Conservation (phyloP, 345 rosid species). For the Carallia brachiata region DNA sequence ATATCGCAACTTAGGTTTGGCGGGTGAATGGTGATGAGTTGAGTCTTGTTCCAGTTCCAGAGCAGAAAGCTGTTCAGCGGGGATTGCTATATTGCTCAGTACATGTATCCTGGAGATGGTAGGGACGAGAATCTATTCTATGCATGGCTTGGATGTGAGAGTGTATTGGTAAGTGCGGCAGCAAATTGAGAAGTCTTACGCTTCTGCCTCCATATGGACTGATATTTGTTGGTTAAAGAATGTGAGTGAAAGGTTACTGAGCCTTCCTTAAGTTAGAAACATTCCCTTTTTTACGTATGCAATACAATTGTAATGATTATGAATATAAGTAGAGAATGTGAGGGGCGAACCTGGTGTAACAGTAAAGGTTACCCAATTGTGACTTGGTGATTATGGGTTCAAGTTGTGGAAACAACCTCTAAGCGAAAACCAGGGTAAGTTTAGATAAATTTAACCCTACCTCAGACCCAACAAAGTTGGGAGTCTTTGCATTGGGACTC, state of each 20-base stretch:
- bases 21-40: conserved; percentile 54
- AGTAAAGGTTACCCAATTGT: too few species aligned
- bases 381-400: too few species aligned
- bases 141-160: conserved; percentile 73
- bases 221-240: neutral
- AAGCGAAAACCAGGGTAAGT: too few species aligned
- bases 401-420: too few species aligned
- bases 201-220: neutral
- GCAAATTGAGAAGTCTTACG: neutral
- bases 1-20: conserved; percentile 59
- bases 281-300: too few species aligned
- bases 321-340: too few species aligned
- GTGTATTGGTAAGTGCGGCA: conserved; percentile 48
- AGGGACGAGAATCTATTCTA: conserved; percentile 54
- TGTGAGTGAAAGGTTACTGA: neutral
- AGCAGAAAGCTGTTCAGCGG: conserved; percentile 73
- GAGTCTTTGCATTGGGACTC: too few species aligned
- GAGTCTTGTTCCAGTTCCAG: conserved; percentile 51
- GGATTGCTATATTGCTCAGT: conserved; percentile 71
- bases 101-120: conserved; percentile 51
- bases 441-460: too few species aligned
- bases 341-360: too few species aligned
- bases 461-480: too few species aligned
- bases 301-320: too few species aligned
- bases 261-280: neutral